phyloP scores from a whole-genome alignment of 1,139 yeast genomes.

The Candida glucosophila region DNA sequence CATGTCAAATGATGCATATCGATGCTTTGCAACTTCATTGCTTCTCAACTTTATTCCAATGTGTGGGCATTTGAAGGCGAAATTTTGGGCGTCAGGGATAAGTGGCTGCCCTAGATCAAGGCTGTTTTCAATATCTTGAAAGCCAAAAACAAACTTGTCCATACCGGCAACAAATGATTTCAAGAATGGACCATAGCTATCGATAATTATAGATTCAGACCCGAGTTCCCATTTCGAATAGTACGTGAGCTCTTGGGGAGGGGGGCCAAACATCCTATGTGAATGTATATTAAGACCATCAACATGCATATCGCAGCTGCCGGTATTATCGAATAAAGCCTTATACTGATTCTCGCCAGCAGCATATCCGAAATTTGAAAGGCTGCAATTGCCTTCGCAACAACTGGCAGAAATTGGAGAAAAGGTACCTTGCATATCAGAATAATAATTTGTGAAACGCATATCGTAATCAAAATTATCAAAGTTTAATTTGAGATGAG shows the following conservation, averaged over 20 bases:
- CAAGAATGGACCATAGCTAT: constrained; percentile 43
- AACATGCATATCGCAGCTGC: constrained; percentile 34
- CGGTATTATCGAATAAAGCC: constrained; percentile 9
- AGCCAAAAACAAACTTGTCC: constrained; percentile 50
- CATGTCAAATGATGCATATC: constrained; percentile 17
- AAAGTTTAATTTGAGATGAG: constrained; percentile 58
- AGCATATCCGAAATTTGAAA: too few relatives aligned
- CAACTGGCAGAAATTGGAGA: constrained; percentile 37
- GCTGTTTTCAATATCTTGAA: constrained; percentile 67
- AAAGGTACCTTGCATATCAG: constrained; percentile 67
- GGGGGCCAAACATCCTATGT: constrained; percentile 86
- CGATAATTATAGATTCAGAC: constrained; percentile 48
- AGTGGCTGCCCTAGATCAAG: constrained; percentile 48
- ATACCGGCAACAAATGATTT: constrained; percentile 37
- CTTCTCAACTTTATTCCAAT: constrained; percentile 17
- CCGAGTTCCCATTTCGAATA: constrained; percentile 85
- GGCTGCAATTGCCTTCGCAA: too few relatives aligned
- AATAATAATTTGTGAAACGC: constrained; percentile 82
- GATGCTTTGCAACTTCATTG: constrained; percentile 11
- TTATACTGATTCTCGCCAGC: constrained; percentile 14
- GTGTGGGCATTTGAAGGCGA: constrained; percentile 40
- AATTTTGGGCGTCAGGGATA: constrained; percentile 61
- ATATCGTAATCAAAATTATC: constrained; percentile 67
- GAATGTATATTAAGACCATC: constrained; percentile 71
- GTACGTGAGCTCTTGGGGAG: constrained; percentile 82